Evolutionary conservation across 768 basidiomycete species (phyloP), one percentile per base, ranked within the genome.

Genomic region (Lactarius sp.): DNA sequence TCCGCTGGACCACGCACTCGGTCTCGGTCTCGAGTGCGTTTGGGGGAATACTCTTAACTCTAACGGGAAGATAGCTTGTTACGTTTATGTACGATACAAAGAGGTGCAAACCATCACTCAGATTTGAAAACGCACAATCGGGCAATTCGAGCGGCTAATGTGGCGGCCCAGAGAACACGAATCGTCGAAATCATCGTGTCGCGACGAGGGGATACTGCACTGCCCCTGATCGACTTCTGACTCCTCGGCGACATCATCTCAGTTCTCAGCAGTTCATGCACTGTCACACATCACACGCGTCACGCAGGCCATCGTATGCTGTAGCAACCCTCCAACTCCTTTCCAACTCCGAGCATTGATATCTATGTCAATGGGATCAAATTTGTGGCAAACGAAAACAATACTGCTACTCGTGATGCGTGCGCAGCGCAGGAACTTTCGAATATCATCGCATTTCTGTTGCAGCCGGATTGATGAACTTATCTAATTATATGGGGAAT

Each of bases 151-250:
- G 47, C 20, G 9, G 8, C 7, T 20, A n/a, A 41, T 37, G 22
- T 18, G 39, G 14, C 2, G 37, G 1, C 46, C 44, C 39, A 18
- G 12, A 37, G 13, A 36, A 51, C 20, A 31, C 27, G 36, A 22
- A 10, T 37, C 60, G 53, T 37, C 60, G 53, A 61, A 61, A 55
- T 53, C 13, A 18, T 54, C 36, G 22, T 37, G 60, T 61, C 60
- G 46, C 14, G 44, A 54, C 47, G 27, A 34, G 22, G 47, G 49
- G 49, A 27, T n/a, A 47, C 44, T 50, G 58, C 62, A 64, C 58
- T 39, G 62, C 62, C 62, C n/a, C 33, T 64, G 62, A 64, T 64
- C 16, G 4, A 55, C 42, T 20, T 56, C 47, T 61, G 61, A 61
- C 53, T 56, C 60, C 51, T 52, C 50, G 51, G 59, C n/a, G 39